Base-by-base conservation (phyloP, 768 basidiomycete genomes). In the Lepiota brunneoincarnata region DNA sequence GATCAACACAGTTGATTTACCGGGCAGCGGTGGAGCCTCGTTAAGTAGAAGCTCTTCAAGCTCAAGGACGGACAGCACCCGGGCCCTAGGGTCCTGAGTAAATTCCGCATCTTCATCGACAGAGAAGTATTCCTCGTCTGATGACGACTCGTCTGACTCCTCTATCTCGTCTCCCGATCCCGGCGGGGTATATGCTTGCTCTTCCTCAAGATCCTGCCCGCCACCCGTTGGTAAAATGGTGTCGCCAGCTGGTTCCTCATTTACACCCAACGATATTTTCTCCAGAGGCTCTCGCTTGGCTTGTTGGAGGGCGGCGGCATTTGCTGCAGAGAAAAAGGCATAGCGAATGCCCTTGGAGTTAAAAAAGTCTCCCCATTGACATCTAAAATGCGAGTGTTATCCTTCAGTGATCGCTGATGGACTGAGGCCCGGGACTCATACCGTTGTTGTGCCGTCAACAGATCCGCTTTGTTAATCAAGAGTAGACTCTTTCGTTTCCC, bases 391-490 rank as follows among this genome's bases (percentile, higher is more conserved):
- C 21, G 43, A 21, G 36, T 43, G 50, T 20, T 37, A 58, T 54
- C 11, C 49, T 36, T 7, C 48, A 34, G 28, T 15, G 45, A 18
- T 23, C 12, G 18, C 3, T 15, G 56, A 23, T 6, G 14, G 17
- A 20, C 21, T n/a, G 5, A 39, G 26, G 6, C 18, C 52, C 51
- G 20, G 24, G 23, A 35, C 6, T 37, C 58, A 56, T 59, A 92
- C 93, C 96, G 82, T 72, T 99, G 97, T 44, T 85, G 77, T 3
- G 78, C 75, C 14, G 92, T 96, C 60, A 99, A 70, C 48, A 99
- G 72, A 76, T 99, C 97, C 10, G 95, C 84, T 68, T 99, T 99
- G 70, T 99, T 99, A 67, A 98, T 90, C 53, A 98, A 76, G 21
- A 99, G 69, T 67, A 98, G 70, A 63, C 78, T 89, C 65, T 76